Conservation (phyloP, 257 asterid genomes). For the Thymus mandschuricus region DNA sequence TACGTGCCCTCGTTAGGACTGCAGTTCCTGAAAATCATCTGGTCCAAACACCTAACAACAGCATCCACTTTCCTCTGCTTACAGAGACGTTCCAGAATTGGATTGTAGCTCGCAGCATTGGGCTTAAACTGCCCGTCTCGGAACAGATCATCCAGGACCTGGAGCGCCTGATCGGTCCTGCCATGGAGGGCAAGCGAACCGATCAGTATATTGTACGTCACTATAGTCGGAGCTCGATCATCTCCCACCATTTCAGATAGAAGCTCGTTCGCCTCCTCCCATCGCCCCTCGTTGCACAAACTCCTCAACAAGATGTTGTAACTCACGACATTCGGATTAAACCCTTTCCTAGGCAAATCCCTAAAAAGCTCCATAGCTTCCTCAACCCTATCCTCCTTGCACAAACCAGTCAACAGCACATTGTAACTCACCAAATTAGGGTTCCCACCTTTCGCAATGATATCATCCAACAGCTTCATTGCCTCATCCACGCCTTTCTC, state of each 20-base stretch:
- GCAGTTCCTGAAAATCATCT: slow-evolving; percentile 60
- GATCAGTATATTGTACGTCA: slow-evolving; percentile 69
- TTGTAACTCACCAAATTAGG: slow-evolving; percentile 87
- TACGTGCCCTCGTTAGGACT: slow-evolving; percentile 78
- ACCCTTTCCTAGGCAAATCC: slow-evolving; percentile 70
- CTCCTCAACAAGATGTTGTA: slow-evolving; percentile 83
- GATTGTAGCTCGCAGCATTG: slow-evolving; percentile 78
- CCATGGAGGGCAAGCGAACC: slow-evolving; percentile 74
- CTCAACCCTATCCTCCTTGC: slow-evolving; percentile 77
- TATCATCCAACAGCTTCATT: slow-evolving; percentile 63
- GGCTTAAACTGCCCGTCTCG: slow-evolving; percentile 61
- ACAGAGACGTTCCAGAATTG: slow-evolving; percentile 66
- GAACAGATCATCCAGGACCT: slow-evolving; percentile 69
- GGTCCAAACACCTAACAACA: slow-evolving; percentile 59
- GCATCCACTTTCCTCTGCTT: slow-evolving; percentile 61
- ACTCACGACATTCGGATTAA: slow-evolving; percentile 82
- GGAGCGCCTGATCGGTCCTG: slow-evolving; percentile 68
- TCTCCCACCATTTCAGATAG: slow-evolving; percentile 80
- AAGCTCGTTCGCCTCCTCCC: slow-evolving; percentile 87
- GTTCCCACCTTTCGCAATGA: slow-evolving; percentile 69
- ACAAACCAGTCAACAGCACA: slow-evolving; percentile 76
- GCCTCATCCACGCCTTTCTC: slow-evolving; percentile 89
- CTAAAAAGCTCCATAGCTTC: slow-evolving; percentile 76
- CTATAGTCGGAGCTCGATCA: slow-evolving; percentile 66
- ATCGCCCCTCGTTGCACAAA: slow-evolving; percentile 73